A percentile compares a stretch with the other conserved stretches of the same genome.
Conservation (phyloP, 78 protist species). For the Cavenderia fasciculata region DNA sequence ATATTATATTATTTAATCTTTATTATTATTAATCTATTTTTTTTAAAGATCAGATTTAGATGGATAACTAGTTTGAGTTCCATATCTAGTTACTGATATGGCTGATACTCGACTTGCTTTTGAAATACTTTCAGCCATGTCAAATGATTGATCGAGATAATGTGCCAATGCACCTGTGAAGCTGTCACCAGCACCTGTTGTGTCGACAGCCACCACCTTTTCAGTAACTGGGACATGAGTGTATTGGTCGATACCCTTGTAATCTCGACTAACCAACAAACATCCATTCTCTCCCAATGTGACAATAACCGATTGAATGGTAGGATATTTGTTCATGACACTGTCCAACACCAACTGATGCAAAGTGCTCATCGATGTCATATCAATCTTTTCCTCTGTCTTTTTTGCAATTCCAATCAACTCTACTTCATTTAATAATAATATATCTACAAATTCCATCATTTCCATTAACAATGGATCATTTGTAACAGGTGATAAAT, state of each 20-base stretch:
- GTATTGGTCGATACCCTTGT: not conserved
- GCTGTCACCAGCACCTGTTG: constrained; percentile 79
- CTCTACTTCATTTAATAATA: constrained; percentile 57
- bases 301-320: constrained; percentile 13
- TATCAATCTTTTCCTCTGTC: not conserved
- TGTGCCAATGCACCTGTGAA: constrained; percentile 69
- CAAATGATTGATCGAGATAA: not conserved
- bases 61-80: constrained; percentile 72
- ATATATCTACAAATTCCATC: constrained; percentile 29
- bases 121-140: not conserved
- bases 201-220: constrained; percentile 44
- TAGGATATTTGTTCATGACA: not conserved
- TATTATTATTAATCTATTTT: too few species aligned
- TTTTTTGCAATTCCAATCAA: not conserved
- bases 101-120: constrained; percentile 36
- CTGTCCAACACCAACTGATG: not conserved
- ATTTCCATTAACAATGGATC: constrained; percentile 19
- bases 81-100: constrained; percentile 33
- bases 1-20: too few species aligned
- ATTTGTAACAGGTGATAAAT: constrained; percentile 45
- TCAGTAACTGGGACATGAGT: not conserved
- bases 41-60: constrained; percentile 1
- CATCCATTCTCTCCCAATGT: constrained; percentile 55
- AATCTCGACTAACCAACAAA: not conserved
- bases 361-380: not conserved